Percentiles rank a stretch among this genome's conserved stretches.
These are phyloP conservation scores for Pichia inconspicua DNA, from an alignment of 1,139 yeast genomes.

Conservation along the genomic window DNA sequence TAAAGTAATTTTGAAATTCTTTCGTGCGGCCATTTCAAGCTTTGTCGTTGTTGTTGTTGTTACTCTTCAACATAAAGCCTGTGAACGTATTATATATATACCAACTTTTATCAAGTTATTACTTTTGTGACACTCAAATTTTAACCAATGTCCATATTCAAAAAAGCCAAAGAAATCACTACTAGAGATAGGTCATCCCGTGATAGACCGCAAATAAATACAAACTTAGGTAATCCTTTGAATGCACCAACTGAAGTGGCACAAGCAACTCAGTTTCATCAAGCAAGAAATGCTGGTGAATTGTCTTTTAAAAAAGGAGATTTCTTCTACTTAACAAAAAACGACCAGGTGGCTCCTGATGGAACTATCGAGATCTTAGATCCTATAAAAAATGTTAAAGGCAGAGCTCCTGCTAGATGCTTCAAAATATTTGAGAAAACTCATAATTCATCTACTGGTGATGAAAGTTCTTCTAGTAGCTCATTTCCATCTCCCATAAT, in stretches of 20 bases:
- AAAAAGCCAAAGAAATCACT: constrained; percentile 15
- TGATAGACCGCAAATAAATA: constrained; percentile 16
- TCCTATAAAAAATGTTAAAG: constrained; percentile 69
- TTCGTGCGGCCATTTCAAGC: too few species aligned
- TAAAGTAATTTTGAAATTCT: too few species aligned
- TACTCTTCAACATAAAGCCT: too few species aligned
- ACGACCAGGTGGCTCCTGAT: constrained; percentile 38
- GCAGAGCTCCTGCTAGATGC: constrained; percentile 81
- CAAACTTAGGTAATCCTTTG: constrained; percentile 19
- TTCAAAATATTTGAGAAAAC: constrained; percentile 73
- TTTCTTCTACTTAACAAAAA: constrained; percentile 66
- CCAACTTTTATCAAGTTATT: too few species aligned
- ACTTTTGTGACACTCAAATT: not conserved
- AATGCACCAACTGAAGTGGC: constrained; percentile 71
- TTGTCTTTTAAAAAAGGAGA: constrained; percentile 74
- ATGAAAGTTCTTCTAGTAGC: constrained; percentile 10
- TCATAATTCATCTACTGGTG: constrained; percentile 21
- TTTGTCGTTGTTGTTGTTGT: too few species aligned
- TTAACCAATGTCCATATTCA: constrained; percentile 18
- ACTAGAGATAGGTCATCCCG: constrained; percentile 19
- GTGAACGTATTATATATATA: too few species aligned
- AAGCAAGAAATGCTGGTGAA: constrained; percentile 78
- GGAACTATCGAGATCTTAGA: constrained; percentile 82
- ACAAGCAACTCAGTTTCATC: constrained; percentile 71
- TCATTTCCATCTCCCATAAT: constrained; percentile 9